Conservation (phyloP, 2,329 filamentous ascomycete species). For the Atkinsonella texensis region DNA sequence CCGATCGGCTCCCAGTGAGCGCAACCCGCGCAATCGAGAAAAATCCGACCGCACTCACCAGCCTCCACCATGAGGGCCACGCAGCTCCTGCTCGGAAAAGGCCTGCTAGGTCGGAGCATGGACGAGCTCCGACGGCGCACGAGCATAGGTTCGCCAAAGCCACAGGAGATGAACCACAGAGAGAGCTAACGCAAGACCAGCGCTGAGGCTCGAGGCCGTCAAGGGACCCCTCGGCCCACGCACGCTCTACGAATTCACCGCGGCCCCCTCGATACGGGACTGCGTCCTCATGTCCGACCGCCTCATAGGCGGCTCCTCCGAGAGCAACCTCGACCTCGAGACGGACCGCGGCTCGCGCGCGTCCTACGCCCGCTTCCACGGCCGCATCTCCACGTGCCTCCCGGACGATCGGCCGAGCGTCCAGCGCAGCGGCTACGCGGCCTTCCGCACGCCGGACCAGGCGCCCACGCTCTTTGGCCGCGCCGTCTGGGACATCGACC, state of each 20-base stretch:
- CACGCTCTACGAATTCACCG: conserved; percentile 52
- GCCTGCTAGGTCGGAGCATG: conserved; percentile 45
- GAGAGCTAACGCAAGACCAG: conserved; percentile 28
- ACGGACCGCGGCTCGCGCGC: conserved; percentile 8
- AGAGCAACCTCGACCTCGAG: conserved; percentile 53
- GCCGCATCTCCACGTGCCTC: conserved; percentile 75
- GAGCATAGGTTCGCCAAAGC: conserved; percentile 33
- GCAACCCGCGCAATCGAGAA: conserved; percentile 1
- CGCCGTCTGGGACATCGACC: conserved; percentile 78
- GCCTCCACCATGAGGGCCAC: conserved; percentile 34
- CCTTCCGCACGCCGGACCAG: conserved; percentile 73
- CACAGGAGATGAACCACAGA: not conserved
- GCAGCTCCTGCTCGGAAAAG: conserved; percentile 30
- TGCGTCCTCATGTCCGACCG: conserved; percentile 77
- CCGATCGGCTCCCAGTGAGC: conserved; percentile 15
- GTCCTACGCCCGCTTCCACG: conserved; percentile 68
- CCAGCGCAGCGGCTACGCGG: conserved; percentile 75
- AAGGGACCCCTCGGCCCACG: conserved; percentile 52
- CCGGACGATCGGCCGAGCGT: conserved; percentile 63
- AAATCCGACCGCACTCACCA: not conserved
- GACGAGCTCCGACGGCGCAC: conserved; percentile 48
- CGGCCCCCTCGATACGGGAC: conserved; percentile 30
- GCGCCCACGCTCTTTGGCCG: conserved; percentile 74
- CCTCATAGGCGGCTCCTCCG: conserved; percentile 78
- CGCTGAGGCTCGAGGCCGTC: conserved; percentile 56